A percentile compares a stretch with the other conserved stretches of the same genome.
phyloP scores from a whole-genome alignment of 495 filamentous ascomycete species.

The Talaromyces proteolyticus region DNA sequence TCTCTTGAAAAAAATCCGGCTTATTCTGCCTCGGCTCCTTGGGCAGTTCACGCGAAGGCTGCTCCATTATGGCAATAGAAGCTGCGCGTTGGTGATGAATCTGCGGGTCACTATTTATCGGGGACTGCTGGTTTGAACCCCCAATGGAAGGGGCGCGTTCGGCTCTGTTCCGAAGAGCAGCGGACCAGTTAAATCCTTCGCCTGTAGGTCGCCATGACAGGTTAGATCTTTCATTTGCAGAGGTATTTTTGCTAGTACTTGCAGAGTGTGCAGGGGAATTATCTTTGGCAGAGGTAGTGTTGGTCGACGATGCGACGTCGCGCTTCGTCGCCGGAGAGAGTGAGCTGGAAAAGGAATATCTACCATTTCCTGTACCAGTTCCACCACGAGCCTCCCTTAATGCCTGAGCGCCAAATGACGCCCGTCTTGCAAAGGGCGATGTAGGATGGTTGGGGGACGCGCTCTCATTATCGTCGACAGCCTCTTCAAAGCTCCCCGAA shows the following conservation, averaged over 20 bases:
- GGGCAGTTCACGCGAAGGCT: conserved; percentile 63
- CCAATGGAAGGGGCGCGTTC: conserved; percentile 67
- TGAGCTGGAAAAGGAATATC: conserved; percentile 29
- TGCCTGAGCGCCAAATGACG: conserved; percentile 89
- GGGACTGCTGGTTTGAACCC: conserved; percentile 20
- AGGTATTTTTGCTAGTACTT: conserved; percentile 31
- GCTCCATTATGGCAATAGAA: conserved; percentile 65
- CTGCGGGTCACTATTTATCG: conserved; percentile 14
- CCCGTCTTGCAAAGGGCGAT: conserved; percentile 75
- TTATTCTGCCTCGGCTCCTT: conserved; percentile 60
- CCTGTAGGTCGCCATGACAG: conserved; percentile 54
- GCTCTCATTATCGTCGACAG: conserved; percentile 72
- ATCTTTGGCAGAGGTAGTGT: conserved; percentile 11
- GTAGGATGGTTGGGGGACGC: conserved; percentile 44
- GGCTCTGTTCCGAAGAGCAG: conserved; percentile 83
- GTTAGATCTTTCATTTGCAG: conserved; percentile 42
- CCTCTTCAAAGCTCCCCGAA: conserved; percentile 77
- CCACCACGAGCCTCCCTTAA: conserved; percentile 61
- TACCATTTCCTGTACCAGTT: conserved; percentile 37
- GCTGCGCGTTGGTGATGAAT: conserved; percentile 43
- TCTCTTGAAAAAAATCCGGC: conserved; percentile 90
- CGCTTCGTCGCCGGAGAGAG: conserved; percentile 15
- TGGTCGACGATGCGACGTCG: conserved; percentile 18
- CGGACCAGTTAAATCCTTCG: conserved; percentile 92
- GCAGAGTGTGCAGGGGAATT: conserved; percentile 19